phyloP scores from a whole-genome alignment of 495 filamentous ascomycete genomes.

The Aspergillus mulundensis region DNA sequence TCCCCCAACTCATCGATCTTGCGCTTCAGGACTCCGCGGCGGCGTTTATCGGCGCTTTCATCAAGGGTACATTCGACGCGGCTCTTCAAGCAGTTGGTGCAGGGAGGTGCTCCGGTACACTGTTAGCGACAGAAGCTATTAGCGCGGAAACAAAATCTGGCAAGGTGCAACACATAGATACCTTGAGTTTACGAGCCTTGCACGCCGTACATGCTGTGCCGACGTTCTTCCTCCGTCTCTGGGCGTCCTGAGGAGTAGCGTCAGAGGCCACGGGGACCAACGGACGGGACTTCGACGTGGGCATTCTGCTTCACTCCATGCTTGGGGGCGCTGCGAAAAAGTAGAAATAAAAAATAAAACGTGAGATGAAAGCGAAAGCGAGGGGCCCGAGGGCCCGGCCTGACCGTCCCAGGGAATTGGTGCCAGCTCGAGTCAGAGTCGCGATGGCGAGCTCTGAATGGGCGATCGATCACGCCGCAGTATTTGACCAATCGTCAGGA shows the following conservation, averaged over 20 bases:
- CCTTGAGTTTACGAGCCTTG: slow-evolving; percentile 31
- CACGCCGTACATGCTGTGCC: slow-evolving; percentile 27
- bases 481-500: background rate
- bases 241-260: slow-evolving; percentile 7
- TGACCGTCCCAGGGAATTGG: background rate
- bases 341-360: background rate
- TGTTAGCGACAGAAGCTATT: slow-evolving; percentile 6
- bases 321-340: background rate
- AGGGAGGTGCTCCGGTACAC: slow-evolving; percentile 32
- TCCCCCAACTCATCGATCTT: slow-evolving; percentile 34
- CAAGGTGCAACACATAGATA: background rate
- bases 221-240: slow-evolving; percentile 23
- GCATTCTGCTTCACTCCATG: slow-evolving; percentile 19
- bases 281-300: slow-evolving; percentile 17
- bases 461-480: background rate
- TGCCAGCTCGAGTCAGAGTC: background rate
- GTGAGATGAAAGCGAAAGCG: background rate
- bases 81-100: slow-evolving; percentile 30
- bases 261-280: slow-evolving; percentile 20
- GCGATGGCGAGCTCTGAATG: background rate
- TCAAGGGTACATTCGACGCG: slow-evolving; percentile 29
- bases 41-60: slow-evolving; percentile 31
- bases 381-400: background rate
- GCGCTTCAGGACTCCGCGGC: slow-evolving; percentile 30
- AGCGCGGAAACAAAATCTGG: background rate